Evolutionary conservation across 2,329 filamentous ascomycete species (phyloP), one percentile per base, ranked within the genome.

Genomic region (Stemphylium lycopersici): DNA sequence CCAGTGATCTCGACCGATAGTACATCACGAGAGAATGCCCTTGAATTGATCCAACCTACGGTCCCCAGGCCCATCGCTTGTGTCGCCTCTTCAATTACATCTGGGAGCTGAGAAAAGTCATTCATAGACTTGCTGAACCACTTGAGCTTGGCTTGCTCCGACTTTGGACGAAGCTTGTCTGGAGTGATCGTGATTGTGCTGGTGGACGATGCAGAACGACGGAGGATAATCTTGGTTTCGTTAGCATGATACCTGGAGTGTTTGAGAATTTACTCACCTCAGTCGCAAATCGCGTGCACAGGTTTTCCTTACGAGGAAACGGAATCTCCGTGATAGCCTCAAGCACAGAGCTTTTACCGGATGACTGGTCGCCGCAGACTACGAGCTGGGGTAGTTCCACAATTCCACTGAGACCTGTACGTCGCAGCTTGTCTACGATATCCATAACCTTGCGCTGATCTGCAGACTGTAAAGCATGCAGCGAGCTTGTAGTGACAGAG

Each of bases 261-360:
- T n/a, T n/a, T n/a, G n/a, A n/a, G n/a, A n/a, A n/a, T n/a, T n/a
- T n/a, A n/a, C n/a, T n/a, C n/a, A n/a, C 52, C 46, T 71, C 66
- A 0, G 84, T 88, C 0, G 85, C 81, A 55, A 87, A 88, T 0
- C 83, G 77, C 0, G 86, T 88, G 64, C 84, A 87, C 0, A 84
- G 52, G 20, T 75, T 80, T 12, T 81, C 80, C 4, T 85, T 82
- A 11, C 80, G 74, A 0, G 84, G 83, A 41, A 89, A 88, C 0
- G 79, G 79, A 1, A 90, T 81, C 10, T 82, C 79, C 0, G 85
- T 84, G 41, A 89, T 84, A 0, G 86, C 86, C 58, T 88, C 83
- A 0, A 89, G 78, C 0, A 88, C 84, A 0, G 84, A 87, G n/a
- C 81, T 85, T 65, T 89, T 89, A 2, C 85, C 86, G 0, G 81